These are phyloP conservation scores for Phytophthora idaei DNA, from an alignment of 352 stramenopile genomes.

Conservation along the genomic window DNA sequence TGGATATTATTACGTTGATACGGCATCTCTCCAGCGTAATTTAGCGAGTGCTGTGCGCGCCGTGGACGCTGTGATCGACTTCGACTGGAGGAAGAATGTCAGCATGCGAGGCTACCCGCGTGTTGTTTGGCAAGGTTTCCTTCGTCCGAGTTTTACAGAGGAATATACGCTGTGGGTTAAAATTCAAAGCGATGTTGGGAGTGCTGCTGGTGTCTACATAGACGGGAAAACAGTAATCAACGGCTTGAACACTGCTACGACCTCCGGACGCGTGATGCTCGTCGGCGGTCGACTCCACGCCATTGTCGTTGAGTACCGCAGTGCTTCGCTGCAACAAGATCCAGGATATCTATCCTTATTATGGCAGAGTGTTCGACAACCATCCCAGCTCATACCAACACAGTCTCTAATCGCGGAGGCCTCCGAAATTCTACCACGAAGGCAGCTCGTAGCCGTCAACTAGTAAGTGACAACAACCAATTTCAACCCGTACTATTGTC, in stretches of 20 bases:
- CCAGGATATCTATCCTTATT: constrained; percentile 24
- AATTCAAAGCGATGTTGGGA: constrained; percentile 23
- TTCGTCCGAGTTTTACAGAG: constrained; percentile 52
- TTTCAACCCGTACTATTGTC: background rate
- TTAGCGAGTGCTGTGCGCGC: constrained; percentile 24
- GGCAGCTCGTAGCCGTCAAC: constrained; percentile 26
- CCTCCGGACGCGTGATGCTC: constrained; percentile 24
- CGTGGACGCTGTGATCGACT: constrained; percentile 43
- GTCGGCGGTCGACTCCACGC: constrained; percentile 37
- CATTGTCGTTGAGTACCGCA: constrained; percentile 57
- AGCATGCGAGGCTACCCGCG: constrained; percentile 50
- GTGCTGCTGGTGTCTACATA: constrained; percentile 40
- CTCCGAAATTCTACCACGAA: constrained; percentile 28
- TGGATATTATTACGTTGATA: constrained; percentile 46
- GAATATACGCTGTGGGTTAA: constrained; percentile 43
- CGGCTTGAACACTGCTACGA: constrained; percentile 38
- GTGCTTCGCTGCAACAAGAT: constrained; percentile 18
- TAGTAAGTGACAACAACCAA: background rate
- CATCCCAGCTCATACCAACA: constrained; percentile 18
- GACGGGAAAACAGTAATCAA: constrained; percentile 43
- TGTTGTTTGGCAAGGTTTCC: constrained; percentile 50
- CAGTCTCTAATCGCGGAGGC: constrained; percentile 26
- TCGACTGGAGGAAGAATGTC: constrained; percentile 46
- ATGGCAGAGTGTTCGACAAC: constrained; percentile 27
- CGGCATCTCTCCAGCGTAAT: constrained; percentile 23